Evolutionary conservation across 805 yeast genomes (phyloP).

Genomic region (Yarrowia sp.): DNA sequence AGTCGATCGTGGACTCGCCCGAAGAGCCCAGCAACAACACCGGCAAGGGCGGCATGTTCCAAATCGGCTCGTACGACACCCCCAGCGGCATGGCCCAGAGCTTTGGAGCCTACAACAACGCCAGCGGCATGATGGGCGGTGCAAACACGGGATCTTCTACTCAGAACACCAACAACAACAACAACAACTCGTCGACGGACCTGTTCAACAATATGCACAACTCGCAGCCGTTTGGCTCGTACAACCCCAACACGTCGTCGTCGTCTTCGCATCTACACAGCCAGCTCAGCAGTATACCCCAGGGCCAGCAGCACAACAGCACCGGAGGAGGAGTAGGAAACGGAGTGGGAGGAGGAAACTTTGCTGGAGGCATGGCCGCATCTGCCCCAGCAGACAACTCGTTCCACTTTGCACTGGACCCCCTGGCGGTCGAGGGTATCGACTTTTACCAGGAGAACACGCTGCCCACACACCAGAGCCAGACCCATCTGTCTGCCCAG

Average conservation of each 20-base stretch:
- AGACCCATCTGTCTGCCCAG: conserved; percentile 18
- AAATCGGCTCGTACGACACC: conserved; percentile 35
- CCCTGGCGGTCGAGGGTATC: conserved; percentile 59
- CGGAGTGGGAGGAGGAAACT: background rate
- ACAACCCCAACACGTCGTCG: conserved; percentile 32
- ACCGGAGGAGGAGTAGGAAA: conserved; percentile 12
- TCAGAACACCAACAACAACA: background rate
- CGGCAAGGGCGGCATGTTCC: conserved; percentile 29
- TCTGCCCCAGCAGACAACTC: conserved; percentile 38
- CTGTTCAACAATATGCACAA: conserved; percentile 25
- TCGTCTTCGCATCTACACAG: conserved; percentile 25
- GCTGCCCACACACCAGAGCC: conserved; percentile 19
- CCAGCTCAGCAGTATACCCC: conserved; percentile 36
- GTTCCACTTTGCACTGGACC: conserved; percentile 55
- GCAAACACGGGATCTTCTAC: background rate
- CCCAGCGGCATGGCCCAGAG: conserved; percentile 36
- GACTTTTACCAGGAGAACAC: conserved; percentile 40
- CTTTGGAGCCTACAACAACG: conserved; percentile 33
- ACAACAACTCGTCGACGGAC: conserved; percentile 19
- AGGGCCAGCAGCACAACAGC: conserved; percentile 26
- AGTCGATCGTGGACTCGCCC: conserved; percentile 37
- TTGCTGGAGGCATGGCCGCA: conserved; percentile 11
- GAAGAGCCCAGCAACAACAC: conserved; percentile 29
- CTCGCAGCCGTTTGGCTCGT: conserved; percentile 25
- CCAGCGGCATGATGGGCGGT: conserved; percentile 32